Evolutionary conservation across 108 stramenopile genomes (phyloP), one percentile per base, ranked within the genome.

Genomic region (Cyclotella atomus): DNA sequence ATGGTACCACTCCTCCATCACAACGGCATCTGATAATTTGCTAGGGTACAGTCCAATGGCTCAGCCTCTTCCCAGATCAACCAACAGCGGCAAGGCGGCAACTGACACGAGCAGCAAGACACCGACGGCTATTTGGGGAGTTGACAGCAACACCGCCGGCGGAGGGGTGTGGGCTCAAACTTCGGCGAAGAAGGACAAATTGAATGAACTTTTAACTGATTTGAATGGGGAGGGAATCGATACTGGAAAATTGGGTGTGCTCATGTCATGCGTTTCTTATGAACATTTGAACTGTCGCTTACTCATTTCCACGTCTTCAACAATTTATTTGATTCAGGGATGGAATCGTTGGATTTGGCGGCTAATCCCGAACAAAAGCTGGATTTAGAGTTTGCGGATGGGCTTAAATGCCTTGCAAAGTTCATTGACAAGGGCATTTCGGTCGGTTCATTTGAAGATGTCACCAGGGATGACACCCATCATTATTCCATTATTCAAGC

Each of bases 91-190:
- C 49, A 43, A 34, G 16, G 28, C 29, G 23, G 38, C 64, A 32
- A 30, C 36, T 29, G 15, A 25, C 50, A 34, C 20, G 44, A 45
- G 52, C 47, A 29, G 41, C 61, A 45, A 53, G 29, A 27, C 50
- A 32, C n/a, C 72, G 76, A 24, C n/a, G n/a, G 76, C 83, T 24
- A 46, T 54, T 15, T 79, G 76, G 49, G 85, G 85, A 1, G 70
- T 77, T 10, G 85, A 86, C 55, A 54, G 75, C 76, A 84, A 86
- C 71, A 83, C 90, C 7, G 82, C 82, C n/a, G 75, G 87, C 0
- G 95, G 95, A 41, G 95, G 95, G 0, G 89, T 96, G 15, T 96
- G 91, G 90, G 87, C 90, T 9, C 93, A 92, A 59, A 96, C 90
- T 0, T 90, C 89, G 0, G 83, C 92, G 72, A 96, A 96, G 78